Evolutionary conservation across 2,329 filamentous ascomycete genomes (phyloP).

Genomic region (Venturia aucupariae): DNA sequence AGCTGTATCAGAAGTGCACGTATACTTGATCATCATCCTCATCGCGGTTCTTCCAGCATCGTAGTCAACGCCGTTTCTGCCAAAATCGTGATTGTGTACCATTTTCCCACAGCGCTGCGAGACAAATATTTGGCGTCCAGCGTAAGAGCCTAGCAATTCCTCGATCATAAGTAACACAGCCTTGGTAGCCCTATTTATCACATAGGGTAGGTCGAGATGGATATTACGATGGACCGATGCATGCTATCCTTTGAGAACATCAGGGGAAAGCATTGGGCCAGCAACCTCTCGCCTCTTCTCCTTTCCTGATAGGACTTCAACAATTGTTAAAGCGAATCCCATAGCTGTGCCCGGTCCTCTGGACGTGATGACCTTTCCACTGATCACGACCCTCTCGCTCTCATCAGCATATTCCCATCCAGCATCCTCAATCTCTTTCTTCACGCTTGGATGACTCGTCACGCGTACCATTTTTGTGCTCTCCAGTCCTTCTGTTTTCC

Average conservation of each 20-base stretch:
- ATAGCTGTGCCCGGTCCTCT: constrained; percentile 31
- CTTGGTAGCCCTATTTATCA: background rate
- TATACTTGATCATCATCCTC: too few relatives aligned
- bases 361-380: constrained; percentile 25
- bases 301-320: constrained; percentile 28
- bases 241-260: background rate
- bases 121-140: too few relatives aligned
- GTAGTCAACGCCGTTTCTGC: too few relatives aligned
- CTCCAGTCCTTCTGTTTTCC: constrained; percentile 13
- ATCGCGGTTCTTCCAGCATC: too few relatives aligned
- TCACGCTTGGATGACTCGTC: constrained; percentile 28
- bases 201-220: too few relatives aligned
- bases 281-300: constrained; percentile 42
- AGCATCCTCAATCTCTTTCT: constrained; percentile 21
- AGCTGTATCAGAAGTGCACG: too few relatives aligned
- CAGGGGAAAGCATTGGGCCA: constrained; percentile 35
- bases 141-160: too few relatives aligned
- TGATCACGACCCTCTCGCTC: constrained; percentile 27
- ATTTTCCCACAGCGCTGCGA: too few relatives aligned
- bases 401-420: constrained; percentile 30
- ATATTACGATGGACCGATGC: too few relatives aligned
- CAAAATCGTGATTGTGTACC: too few relatives aligned
- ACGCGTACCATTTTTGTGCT: constrained; percentile 12
- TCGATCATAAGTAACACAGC: too few relatives aligned
- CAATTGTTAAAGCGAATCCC: constrained; percentile 30